Conservation (phyloP, 1,284 basidiomycete species). For the Heterobasidion annosum region DNA sequence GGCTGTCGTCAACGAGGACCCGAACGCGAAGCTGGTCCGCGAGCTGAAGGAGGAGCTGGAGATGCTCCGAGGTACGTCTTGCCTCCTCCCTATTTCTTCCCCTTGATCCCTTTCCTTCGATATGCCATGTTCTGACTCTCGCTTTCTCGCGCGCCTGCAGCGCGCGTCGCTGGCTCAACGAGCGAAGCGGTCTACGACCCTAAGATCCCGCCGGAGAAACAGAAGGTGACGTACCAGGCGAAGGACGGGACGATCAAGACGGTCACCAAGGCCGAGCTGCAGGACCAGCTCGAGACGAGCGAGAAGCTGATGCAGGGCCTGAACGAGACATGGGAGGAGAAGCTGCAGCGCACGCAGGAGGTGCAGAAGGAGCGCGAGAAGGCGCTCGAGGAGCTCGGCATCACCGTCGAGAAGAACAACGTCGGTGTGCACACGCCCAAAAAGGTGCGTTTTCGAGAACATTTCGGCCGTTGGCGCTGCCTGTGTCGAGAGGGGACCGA, state of each 20-base stretch:
- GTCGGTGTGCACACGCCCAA: constrained; percentile 99
- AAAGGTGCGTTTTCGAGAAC: constrained; percentile 39
- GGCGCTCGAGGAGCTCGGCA: constrained; percentile 94
- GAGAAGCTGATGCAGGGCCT: constrained; percentile 96
- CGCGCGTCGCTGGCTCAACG: constrained; percentile 56
- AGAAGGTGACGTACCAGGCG: constrained; percentile 91
- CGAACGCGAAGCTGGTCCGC: constrained; percentile 95
- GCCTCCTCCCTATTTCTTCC: neutral
- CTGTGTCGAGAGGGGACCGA: no score
- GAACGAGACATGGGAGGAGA: constrained; percentile 98
- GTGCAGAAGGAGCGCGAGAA: constrained; percentile 96
- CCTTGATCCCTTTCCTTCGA: neutral
- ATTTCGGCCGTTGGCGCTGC: neutral
- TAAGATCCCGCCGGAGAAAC: constrained; percentile 85
- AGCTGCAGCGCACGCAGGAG: constrained; percentile 85
- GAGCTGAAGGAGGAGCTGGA: constrained; percentile 98
- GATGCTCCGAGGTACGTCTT: constrained; percentile 62
- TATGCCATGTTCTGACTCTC: neutral
- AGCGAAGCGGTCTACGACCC: constrained; percentile 82
- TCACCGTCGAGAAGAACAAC: constrained; percentile 93
- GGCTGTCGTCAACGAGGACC: constrained; percentile 98
- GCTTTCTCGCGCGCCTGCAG: constrained; percentile 24
- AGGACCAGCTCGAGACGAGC: constrained; percentile 93
- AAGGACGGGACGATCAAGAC: constrained; percentile 93
- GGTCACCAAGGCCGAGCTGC: constrained; percentile 93